These are phyloP conservation scores for Phytophthora litchii DNA, from an alignment of 352 stramenopile genomes.

Conservation along the genomic window DNA sequence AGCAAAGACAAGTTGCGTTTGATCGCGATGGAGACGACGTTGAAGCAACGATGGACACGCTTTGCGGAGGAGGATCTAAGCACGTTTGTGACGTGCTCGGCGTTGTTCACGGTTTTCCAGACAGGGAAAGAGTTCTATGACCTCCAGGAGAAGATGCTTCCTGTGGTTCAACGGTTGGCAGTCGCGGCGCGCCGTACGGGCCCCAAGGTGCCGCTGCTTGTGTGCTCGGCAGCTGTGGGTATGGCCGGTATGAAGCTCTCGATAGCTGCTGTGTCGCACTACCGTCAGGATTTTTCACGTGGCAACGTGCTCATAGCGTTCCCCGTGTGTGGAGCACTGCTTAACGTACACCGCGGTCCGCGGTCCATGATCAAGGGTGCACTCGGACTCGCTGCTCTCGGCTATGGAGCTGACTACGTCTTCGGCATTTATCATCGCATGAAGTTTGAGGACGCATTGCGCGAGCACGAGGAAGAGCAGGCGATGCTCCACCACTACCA, in stretches of 20 bases:
- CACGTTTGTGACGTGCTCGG: conserved; percentile 39
- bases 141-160: conserved; percentile 9
- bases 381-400: conserved; percentile 42
- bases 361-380: conserved; percentile 48
- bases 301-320: conserved; percentile 58
- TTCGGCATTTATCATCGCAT: conserved; percentile 34
- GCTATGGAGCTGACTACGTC: conserved; percentile 45
- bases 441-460: conserved; percentile 32
- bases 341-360: conserved; percentile 49
- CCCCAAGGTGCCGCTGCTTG: conserved; percentile 45
- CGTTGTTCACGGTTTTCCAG: conserved; percentile 35
- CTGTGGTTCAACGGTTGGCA: conserved; percentile 26
- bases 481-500: conserved; percentile 10
- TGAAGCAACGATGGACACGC: conserved; percentile 44
- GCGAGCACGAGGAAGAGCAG: conserved; percentile 24
- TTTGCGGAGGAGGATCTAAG: conserved; percentile 56
- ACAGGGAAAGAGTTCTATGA: conserved; percentile 38
- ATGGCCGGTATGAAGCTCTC: conserved; percentile 67
- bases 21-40: conserved; percentile 34
- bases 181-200: conserved; percentile 38
- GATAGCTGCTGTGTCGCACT: conserved; percentile 48
- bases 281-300: conserved; percentile 61
- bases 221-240: conserved; percentile 45
- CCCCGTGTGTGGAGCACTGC: conserved; percentile 49
- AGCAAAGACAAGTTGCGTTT: conserved; percentile 18